A percentile compares a stretch with the other conserved stretches of the same genome.
Evolutionary conservation across 495 filamentous ascomycete species (phyloP).

Genomic region (Pyrenopolyporus hunteri): DNA sequence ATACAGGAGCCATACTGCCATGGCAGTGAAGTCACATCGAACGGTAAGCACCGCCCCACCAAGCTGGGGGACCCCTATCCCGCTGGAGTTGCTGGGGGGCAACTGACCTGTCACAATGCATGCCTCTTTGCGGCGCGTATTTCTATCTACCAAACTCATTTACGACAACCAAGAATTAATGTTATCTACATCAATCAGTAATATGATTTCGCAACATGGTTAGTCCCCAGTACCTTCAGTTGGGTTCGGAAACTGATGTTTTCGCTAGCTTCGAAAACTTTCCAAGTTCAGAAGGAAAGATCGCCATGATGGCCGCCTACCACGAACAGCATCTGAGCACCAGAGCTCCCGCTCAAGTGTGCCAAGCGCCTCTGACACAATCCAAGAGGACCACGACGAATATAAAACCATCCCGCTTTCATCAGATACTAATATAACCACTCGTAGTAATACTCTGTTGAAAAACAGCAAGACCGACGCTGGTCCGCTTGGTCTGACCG

Average conservation of each 20-base stretch:
- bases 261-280: conserved; percentile 7
- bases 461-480: neutral
- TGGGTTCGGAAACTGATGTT: neutral
- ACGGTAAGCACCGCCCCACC: too few relatives aligned
- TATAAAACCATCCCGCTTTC: neutral
- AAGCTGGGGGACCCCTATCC: too few relatives aligned
- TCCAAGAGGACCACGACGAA: neutral
- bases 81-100: too few relatives aligned
- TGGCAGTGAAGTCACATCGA: too few relatives aligned
- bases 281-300: conserved; percentile 8
- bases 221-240: neutral
- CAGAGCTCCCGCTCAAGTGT: neutral
- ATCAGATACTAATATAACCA: neutral
- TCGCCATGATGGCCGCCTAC: neutral
- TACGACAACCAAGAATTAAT: neutral
- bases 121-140: too few relatives aligned
- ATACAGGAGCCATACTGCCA: too few relatives aligned
- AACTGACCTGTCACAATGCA: too few relatives aligned
- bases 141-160: neutral
- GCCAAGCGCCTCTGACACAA: neutral
- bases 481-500: conserved; percentile 42
- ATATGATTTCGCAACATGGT: neutral
- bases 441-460: neutral
- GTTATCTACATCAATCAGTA: neutral
- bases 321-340: neutral